Evolutionary conservation across 1,139 yeast species (phyloP).

Genomic region (Yamadazyma diospyri): DNA sequence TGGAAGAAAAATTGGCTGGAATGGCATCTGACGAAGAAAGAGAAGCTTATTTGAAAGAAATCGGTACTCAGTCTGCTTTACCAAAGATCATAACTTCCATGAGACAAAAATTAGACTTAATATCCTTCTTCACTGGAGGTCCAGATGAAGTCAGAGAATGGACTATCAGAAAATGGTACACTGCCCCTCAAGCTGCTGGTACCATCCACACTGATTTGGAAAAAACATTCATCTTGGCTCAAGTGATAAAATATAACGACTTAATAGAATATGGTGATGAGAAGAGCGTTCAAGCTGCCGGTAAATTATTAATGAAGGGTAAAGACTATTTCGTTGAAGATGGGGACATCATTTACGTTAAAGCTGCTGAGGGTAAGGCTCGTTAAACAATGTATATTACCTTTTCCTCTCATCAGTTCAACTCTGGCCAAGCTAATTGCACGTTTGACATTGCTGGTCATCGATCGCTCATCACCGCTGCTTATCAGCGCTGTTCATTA

Average conservation of each 20-base stretch:
- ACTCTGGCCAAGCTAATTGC: background rate
- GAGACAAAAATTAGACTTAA: slow-evolving; percentile 81
- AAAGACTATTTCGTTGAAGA: slow-evolving; percentile 85
- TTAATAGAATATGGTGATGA: slow-evolving; percentile 79
- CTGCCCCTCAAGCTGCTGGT: slow-evolving; percentile 90
- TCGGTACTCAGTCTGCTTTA: slow-evolving; percentile 81
- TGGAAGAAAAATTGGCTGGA: slow-evolving; percentile 89
- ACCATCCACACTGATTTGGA: slow-evolving; percentile 68
- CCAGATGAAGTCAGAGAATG: slow-evolving; percentile 86
- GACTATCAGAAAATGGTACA: slow-evolving; percentile 81
- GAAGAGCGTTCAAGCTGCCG: slow-evolving; percentile 82
- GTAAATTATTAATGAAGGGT: slow-evolving; percentile 92
- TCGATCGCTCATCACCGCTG: too few relatives aligned
- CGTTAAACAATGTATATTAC: slow-evolving; percentile 24
- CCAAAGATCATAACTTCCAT: slow-evolving; percentile 83
- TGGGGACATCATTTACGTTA: slow-evolving; percentile 87
- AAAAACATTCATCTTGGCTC: slow-evolving; percentile 48
- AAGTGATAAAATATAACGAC: slow-evolving; percentile 45
- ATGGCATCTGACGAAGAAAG: slow-evolving; percentile 92
- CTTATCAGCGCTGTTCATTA: too few relatives aligned
- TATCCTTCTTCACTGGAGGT: slow-evolving; percentile 83
- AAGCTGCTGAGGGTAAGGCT: slow-evolving; percentile 94
- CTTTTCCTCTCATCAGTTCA: background rate
- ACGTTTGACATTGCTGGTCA: background rate
- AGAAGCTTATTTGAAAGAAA: slow-evolving; percentile 79